Evolutionary conservation across 768 basidiomycete species (phyloP).

Genomic region (Amanita thiersii): DNA sequence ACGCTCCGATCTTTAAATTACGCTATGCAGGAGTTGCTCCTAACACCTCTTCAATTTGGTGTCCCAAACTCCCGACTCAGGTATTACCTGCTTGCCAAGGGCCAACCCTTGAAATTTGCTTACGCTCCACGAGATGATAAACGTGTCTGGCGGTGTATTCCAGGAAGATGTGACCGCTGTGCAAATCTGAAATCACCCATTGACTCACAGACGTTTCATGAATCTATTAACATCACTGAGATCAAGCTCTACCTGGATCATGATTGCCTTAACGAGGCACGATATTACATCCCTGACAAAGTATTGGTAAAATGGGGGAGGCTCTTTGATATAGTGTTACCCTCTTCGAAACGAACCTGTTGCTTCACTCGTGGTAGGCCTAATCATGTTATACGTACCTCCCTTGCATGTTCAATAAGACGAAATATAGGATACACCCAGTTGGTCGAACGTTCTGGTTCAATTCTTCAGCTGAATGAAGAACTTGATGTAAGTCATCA

Average conservation of each 20-base stretch:
- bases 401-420: too few species aligned
- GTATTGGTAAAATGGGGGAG: constrained; percentile 69
- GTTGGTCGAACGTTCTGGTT: constrained; percentile 71
- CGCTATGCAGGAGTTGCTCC: constrained; percentile 46
- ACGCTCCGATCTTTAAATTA: constrained; percentile 51
- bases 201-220: background rate
- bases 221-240: constrained; percentile 8
- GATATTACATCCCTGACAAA: constrained; percentile 44
- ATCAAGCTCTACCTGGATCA: constrained; percentile 37
- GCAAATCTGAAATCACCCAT: constrained; percentile 26
- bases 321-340: constrained; percentile 71
- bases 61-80: constrained; percentile 78
- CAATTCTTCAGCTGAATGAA: constrained; percentile 68
- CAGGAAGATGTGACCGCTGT: constrained; percentile 32
- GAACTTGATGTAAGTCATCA: constrained; percentile 43
- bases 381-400: constrained; percentile 2
- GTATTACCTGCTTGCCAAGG: constrained; percentile 72
- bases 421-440: constrained; percentile 75
- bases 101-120: constrained; percentile 29
- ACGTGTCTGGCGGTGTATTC: constrained; percentile 44
- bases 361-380: constrained; percentile 72
- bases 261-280: constrained; percentile 9
- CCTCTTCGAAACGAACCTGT: constrained; percentile 54
- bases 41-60: constrained; percentile 73
- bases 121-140: constrained; percentile 12